Base-by-base conservation (phyloP, 257 asterid genomes). In the Linderniella brevidens region DNA sequence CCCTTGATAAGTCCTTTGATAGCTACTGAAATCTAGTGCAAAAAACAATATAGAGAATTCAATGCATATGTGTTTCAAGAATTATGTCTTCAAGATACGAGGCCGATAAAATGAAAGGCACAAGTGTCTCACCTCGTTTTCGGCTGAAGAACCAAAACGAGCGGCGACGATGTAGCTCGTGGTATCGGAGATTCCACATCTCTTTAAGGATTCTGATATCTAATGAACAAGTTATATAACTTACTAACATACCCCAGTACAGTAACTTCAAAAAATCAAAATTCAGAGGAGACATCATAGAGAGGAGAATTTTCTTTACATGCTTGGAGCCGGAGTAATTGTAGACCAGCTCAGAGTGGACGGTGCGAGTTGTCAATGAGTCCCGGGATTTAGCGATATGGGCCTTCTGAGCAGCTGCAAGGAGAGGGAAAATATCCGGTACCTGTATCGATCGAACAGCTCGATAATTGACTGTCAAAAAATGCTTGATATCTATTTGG, bases 291-390 rank as follows among this genome's bases (percentile, higher is more conserved):
- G 19, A 17, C 43, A 49, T 5, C 18, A n/a, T n/a, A n/a, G n/a
- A n/a, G n/a, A n/a, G n/a, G 48, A 18, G 25, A 57, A 58, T 53
- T 19, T 38, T 29, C 29, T 67, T 65, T 68, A 85, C 96, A 58
- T 81, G 96, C 66, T 90, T 85, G 63, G 96, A 85, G 17, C 92
- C 93, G 0, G 97, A 85, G 71, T 81, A 85, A 32, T 90, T 90
- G 73, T 75, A 90, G 47, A 81, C 98, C 49, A 85, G 93, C 73
- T 90, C 98, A 0, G 98, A 85, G 52, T 90, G 98, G 49, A 76
- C 79, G 55, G 86, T 81, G 54, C 80, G 78, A n/a, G 98, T 90
- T 0, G 71, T 75, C 63, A 79, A 70, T 1, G 87, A 71, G 0
- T 64, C 88, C 38, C 92, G 69, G 36, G 93, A 79, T 65, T 81